These are phyloP conservation scores for Naegleria lovaniensis DNA, from an alignment of 208 protist genomes.

Conservation along the genomic window DNA sequence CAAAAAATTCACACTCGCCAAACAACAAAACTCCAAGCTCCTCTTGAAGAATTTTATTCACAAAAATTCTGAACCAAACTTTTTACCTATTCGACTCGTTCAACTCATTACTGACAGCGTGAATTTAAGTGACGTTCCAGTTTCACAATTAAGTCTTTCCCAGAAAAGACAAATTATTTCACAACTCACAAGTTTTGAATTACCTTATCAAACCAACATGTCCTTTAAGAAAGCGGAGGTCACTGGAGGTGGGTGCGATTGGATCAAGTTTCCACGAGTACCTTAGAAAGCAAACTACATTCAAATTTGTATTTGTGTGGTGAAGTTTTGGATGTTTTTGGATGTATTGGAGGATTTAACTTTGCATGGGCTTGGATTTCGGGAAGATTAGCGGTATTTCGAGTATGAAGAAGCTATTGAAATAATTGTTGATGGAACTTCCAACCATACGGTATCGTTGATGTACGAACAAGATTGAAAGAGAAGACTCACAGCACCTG, in stretches of 20 bases:
- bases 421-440: no score
- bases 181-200: background rate
- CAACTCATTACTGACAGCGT: background rate
- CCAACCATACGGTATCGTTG: no score
- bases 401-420: background rate
- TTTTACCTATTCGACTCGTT: background rate
- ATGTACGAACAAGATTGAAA: no score
- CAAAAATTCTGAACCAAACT: background rate
- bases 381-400: background rate
- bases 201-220: background rate
- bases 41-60: slow-evolving; percentile 2
- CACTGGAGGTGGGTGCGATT: slow-evolving; percentile 18
- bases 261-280: background rate
- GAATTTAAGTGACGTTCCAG: background rate
- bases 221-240: slow-evolving; percentile 13
- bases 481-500: no score
- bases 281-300: background rate
- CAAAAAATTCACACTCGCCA: background rate
- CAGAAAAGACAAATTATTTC: background rate
- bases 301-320: background rate
- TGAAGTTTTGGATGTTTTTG: slow-evolving; percentile 21
- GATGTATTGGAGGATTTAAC: slow-evolving; percentile 25
- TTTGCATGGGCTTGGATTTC: slow-evolving; percentile 20
- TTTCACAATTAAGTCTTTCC: background rate
- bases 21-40: background rate